Percentiles rank a stretch among this genome's conserved stretches.
phyloP scores from a whole-genome alignment of 163 green algal species.

The Trebouxiophyceae sp. region DNA sequence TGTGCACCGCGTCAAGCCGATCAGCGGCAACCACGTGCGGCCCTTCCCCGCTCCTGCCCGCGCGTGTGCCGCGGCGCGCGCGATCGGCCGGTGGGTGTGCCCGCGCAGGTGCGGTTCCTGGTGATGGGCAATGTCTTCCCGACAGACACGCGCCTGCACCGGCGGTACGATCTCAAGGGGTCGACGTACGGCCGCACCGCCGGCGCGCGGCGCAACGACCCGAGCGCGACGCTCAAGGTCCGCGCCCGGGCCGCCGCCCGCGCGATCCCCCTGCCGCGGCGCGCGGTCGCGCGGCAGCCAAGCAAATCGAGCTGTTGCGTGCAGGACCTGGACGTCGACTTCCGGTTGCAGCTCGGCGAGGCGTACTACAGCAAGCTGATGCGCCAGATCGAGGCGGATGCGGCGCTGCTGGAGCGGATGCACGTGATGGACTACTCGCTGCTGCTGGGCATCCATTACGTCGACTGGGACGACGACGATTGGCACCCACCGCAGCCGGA shows the following conservation, averaged over 20 bases:
- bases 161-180: constrained; percentile 90
- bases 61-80: too few relatives aligned
- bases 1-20: constrained; percentile 69
- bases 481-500: too few relatives aligned
- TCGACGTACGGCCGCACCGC: constrained; percentile 44
- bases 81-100: too few relatives aligned
- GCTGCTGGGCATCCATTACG: constrained; percentile 91
- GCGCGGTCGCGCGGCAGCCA: too few relatives aligned
- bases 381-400: constrained; percentile 65
- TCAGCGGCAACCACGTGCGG: too few relatives aligned
- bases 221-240: constrained; percentile 21
- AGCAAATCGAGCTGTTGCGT: too few relatives aligned
- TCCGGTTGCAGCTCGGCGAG: constrained; percentile 49
- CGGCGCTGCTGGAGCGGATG: constrained; percentile 58
- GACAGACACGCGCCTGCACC: constrained; percentile 78
- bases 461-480: constrained; percentile 8
- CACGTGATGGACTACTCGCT: constrained; percentile 97
- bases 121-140: constrained; percentile 97
- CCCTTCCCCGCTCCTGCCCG: too few relatives aligned
- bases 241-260: too few relatives aligned
- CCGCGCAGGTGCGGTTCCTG: constrained; percentile 78
- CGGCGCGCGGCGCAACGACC: constrained; percentile 4
- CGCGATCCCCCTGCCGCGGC: too few relatives aligned
- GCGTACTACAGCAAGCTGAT: constrained; percentile 19
- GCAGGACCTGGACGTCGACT: constrained; percentile 81